A percentile compares a stretch with the other conserved stretches of the same genome.
phyloP scores from a whole-genome alignment of 768 basidiomycete species.

The Calocera viscosa region DNA sequence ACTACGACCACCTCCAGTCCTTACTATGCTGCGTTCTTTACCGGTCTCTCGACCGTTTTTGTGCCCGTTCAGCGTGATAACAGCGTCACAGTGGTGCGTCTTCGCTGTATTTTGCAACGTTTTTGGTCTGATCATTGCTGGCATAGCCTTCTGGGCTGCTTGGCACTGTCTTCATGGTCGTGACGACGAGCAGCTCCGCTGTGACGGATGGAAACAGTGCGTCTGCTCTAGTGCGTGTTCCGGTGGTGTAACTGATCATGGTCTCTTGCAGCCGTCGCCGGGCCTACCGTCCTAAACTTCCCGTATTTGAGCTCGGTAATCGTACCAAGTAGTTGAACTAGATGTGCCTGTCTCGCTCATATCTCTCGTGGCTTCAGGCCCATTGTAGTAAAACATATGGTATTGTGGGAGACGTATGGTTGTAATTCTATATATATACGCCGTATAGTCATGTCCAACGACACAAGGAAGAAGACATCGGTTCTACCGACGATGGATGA shows the following conservation, averaged over 20 bases:
- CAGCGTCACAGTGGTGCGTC: constrained; percentile 26
- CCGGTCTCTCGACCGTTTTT: constrained; percentile 35
- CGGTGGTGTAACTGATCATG: not conserved
- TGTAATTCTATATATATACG: not conserved
- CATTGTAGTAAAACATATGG: not conserved
- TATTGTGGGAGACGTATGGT: not conserved
- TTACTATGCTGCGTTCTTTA: constrained; percentile 39
- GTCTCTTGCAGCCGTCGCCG: not conserved
- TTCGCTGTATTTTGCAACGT: no score
- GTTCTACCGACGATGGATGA: no score
- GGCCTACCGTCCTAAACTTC: not conserved
- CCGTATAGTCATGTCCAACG: no score
- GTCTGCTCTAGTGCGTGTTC: not conserved
- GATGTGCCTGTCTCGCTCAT: not conserved
- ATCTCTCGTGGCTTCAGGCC: not conserved
- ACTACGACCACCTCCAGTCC: constrained; percentile 10
- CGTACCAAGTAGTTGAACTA: not conserved
- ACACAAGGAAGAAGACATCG: no score
- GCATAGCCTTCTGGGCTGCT: constrained; percentile 29
- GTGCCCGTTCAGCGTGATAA: constrained; percentile 19
- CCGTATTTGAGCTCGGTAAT: not conserved
- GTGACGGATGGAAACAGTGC: constrained; percentile 36
- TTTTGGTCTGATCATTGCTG: not conserved
- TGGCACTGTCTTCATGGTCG: constrained; percentile 43
- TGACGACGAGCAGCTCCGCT: constrained; percentile 31